A percentile compares a stretch with the other conserved stretches of the same genome.
Evolutionary conservation across 2,329 filamentous ascomycete genomes (phyloP).

Genomic region (Fusarium tjaetaba): DNA sequence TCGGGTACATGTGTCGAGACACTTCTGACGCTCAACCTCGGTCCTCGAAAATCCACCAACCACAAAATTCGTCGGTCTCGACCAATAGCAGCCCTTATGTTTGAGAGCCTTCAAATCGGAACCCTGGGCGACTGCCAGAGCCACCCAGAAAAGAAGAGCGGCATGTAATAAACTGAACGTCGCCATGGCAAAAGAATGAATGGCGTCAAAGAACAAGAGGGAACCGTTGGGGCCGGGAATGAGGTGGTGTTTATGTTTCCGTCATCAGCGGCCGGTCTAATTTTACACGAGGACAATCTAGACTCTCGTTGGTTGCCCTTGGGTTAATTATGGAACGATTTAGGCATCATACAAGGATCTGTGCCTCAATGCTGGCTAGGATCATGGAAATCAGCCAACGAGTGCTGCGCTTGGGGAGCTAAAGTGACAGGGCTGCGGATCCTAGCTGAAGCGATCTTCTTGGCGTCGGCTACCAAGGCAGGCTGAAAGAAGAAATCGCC

Average conservation of each 20-base stretch:
- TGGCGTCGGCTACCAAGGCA: neutral
- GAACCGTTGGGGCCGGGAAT: neutral
- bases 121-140: conserved; percentile 4
- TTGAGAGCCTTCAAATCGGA: neutral
- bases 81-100: neutral
- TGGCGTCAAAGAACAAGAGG: neutral
- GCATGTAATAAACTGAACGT: neutral
- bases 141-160: conserved; percentile 10
- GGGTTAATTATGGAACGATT: conserved; percentile 6
- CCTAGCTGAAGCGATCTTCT: conserved; percentile 2
- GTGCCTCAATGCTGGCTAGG: conserved; percentile 12
- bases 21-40: neutral
- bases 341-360: conserved; percentile 12
- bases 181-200: conserved; percentile 4
- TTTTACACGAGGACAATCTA: neutral
- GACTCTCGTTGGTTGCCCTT: neutral
- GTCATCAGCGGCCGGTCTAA: neutral
- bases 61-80: neutral
- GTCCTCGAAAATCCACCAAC: neutral
- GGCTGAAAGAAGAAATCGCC: neutral
- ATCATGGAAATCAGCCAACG: conserved; percentile 2
- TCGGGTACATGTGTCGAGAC: neutral
- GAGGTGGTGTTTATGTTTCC: conserved; percentile 7
- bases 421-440: neutral
- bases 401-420: neutral